Conservation (phyloP, 2,329 filamentous ascomycete species). For the Aquanectria penicillioides region DNA sequence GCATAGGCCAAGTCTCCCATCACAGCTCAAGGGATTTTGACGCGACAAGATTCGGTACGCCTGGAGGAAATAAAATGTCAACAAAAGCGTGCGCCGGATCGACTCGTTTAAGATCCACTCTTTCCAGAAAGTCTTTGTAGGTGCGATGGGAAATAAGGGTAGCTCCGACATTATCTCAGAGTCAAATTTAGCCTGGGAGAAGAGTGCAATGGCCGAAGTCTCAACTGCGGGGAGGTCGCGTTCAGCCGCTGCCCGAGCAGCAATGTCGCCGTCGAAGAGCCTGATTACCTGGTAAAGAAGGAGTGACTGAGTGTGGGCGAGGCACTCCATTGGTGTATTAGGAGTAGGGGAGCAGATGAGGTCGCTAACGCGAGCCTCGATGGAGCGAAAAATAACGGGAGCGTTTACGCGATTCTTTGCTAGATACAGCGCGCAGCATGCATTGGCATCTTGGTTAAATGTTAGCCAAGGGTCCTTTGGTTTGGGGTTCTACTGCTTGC, state of each 20-base stretch:
- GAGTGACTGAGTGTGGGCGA: slow-evolving; percentile 59
- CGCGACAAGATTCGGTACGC: slow-evolving; percentile 49
- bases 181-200: slow-evolving; percentile 46
- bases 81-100: slow-evolving; percentile 60
- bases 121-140: slow-evolving; percentile 58
- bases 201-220: slow-evolving; percentile 45
- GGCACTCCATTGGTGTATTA: slow-evolving; percentile 36
- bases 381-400: slow-evolving; percentile 58
- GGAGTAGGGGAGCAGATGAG: slow-evolving; percentile 51
- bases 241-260: slow-evolving; percentile 51
- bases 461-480: slow-evolving; percentile 8
- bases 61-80: slow-evolving; percentile 57
- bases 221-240: slow-evolving; percentile 47
- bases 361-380: slow-evolving; percentile 56
- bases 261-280: slow-evolving; percentile 62
- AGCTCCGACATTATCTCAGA: slow-evolving; percentile 33
- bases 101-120: slow-evolving; percentile 65
- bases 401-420: slow-evolving; percentile 60
- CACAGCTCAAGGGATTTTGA: slow-evolving; percentile 37
- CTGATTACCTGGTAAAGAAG: slow-evolving; percentile 60
- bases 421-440: slow-evolving; percentile 63
- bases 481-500: slow-evolving; percentile 38
- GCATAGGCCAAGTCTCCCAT: slow-evolving; percentile 43
- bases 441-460: slow-evolving; percentile 56
- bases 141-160: slow-evolving; percentile 49